These are phyloP conservation scores for Termitomyces sp. DNA, from an alignment of 768 basidiomycete genomes.

Conservation along the genomic window DNA sequence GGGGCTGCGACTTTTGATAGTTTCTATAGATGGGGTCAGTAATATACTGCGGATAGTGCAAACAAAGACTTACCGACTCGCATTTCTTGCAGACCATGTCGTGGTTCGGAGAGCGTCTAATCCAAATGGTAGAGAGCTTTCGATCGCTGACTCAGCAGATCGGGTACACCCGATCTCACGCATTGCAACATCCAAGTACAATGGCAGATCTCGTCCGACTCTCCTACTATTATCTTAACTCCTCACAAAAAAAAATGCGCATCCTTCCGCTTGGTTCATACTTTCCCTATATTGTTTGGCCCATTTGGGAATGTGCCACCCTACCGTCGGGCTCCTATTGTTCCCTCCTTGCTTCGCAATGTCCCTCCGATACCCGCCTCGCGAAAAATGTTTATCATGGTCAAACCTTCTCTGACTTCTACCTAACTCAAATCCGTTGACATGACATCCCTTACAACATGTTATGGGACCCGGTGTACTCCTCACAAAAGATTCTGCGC, in stretches of 20 bases:
- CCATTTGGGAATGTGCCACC: slow-evolving; percentile 36
- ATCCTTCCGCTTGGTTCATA: slow-evolving; percentile 31
- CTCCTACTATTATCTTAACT: slow-evolving; percentile 34
- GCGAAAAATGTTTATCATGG: slow-evolving; percentile 30
- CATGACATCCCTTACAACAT: slow-evolving; percentile 48
- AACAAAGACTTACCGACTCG: slow-evolving; percentile 51
- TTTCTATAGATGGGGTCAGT: slow-evolving; percentile 56
- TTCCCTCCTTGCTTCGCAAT: slow-evolving; percentile 33
- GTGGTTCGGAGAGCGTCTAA: slow-evolving; percentile 15
- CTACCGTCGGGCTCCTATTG: slow-evolving; percentile 50
- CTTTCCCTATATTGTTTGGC: slow-evolving; percentile 31
- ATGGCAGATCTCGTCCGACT: slow-evolving; percentile 22
- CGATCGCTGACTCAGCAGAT: slow-evolving; percentile 35
- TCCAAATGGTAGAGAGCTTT: neutral
- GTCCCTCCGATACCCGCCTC: slow-evolving; percentile 23
- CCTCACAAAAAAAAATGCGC: slow-evolving; percentile 14
- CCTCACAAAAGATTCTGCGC: slow-evolving; percentile 48
- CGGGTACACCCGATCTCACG: slow-evolving; percentile 19
- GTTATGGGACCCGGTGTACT: slow-evolving; percentile 29
- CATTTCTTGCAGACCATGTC: slow-evolving; percentile 89
- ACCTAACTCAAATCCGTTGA: slow-evolving; percentile 45
- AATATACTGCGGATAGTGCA: slow-evolving; percentile 6
- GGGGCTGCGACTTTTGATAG: slow-evolving; percentile 87
- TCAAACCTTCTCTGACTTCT: slow-evolving; percentile 34
- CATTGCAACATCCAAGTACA: slow-evolving; percentile 34